phyloP scores from a whole-genome alignment of 225 moss, liverwort and hornwort genomes.

The Pleurozium schreberi region DNA sequence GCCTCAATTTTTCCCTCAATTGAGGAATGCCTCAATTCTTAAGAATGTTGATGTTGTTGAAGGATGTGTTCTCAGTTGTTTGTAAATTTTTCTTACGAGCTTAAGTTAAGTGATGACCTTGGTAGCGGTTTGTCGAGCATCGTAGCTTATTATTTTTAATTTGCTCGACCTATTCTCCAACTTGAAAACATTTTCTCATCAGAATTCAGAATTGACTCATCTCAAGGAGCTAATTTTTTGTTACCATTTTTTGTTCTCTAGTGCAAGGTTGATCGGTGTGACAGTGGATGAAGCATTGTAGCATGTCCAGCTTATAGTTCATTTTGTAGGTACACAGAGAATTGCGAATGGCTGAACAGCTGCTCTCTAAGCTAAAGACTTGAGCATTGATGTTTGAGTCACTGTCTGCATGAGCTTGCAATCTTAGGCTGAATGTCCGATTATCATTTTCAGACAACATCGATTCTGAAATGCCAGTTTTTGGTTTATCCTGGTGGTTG shows the following conservation, averaged over 20 bases:
- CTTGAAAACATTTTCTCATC: background rate
- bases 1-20: background rate
- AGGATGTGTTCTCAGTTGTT: background rate
- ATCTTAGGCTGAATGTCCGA: conserved; percentile 9
- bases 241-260: background rate
- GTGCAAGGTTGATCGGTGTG: background rate
- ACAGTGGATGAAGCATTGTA: background rate
- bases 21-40: background rate
- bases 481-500: background rate
- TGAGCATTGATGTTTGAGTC: background rate
- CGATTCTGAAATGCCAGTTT: background rate
- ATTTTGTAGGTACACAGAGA: background rate
- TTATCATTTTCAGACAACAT: background rate
- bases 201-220: background rate
- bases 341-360: background rate
- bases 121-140: background rate
- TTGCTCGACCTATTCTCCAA: background rate
- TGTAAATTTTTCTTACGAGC: background rate
- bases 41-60: background rate
- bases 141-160: background rate
- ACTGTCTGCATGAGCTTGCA: conserved; percentile 27
- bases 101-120: background rate
- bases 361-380: background rate
- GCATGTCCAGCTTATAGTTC: background rate
- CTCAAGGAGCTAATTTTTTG: background rate